A percentile compares a stretch with the other conserved stretches of the same genome.
These are phyloP conservation scores for Zopfochytrium polystomum DNA, from an alignment of 371 early-diverging fungal species.

Conservation along the genomic window DNA sequence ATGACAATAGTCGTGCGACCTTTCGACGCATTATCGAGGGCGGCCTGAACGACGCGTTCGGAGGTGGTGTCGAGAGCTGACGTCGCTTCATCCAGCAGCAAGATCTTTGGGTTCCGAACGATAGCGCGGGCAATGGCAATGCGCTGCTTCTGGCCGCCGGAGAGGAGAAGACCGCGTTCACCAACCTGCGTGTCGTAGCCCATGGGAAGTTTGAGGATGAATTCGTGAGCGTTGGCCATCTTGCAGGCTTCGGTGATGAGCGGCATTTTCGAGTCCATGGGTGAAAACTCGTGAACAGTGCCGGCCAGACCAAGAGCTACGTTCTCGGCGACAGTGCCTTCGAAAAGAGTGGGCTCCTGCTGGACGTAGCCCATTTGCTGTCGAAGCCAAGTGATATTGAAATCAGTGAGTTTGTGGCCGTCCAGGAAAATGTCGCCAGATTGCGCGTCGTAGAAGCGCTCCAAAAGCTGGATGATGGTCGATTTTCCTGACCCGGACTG, in stretches of 20 bases:
- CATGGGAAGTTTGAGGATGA: too few species aligned
- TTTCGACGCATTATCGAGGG: slow-evolving; percentile 32
- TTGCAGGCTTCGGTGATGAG: slow-evolving; percentile 54
- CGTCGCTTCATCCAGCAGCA: slow-evolving; percentile 96
- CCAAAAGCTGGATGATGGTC: slow-evolving; percentile 45
- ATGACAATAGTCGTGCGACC: slow-evolving; percentile 77
- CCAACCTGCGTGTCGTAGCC: too few species aligned
- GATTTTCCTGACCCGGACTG: slow-evolving; percentile 51
- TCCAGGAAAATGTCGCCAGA: slow-evolving; percentile 37
- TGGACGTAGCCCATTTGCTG: slow-evolving; percentile 71
- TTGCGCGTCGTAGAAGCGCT: slow-evolving; percentile 72
- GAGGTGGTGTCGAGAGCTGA: slow-evolving; percentile 82
- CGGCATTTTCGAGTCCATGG: slow-evolving; percentile 38
- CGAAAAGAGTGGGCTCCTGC: too few species aligned
- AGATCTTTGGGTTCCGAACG: slow-evolving; percentile 70
- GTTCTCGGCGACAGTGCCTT: too few species aligned
- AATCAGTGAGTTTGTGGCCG: slow-evolving; percentile 61
- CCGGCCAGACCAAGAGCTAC: too few species aligned
- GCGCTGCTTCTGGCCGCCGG: too few species aligned
- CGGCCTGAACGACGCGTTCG: slow-evolving; percentile 75
- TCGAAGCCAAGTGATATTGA: slow-evolving; percentile 61
- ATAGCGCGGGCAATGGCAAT: too few species aligned
- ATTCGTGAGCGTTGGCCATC: slow-evolving; percentile 66
- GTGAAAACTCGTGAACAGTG: slow-evolving; percentile 60
- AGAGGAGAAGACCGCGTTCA: too few species aligned